Base-by-base conservation (phyloP, 495 filamentous ascomycete genomes). In the Lasiosphaeris hirsuta region DNA sequence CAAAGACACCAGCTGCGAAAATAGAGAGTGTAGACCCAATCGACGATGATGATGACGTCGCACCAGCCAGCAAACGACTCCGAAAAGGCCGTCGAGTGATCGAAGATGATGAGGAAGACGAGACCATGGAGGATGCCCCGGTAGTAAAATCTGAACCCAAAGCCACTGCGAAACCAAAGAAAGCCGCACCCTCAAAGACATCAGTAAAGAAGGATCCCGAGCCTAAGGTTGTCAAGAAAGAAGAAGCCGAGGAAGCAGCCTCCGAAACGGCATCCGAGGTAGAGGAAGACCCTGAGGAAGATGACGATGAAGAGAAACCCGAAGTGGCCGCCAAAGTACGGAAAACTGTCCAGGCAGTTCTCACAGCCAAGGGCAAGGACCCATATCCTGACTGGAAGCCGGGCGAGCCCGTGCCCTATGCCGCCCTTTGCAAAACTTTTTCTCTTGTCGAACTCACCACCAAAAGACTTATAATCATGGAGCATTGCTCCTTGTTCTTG, bases 341-440 rank as follows among this genome's bases (percentile, higher is more conserved):
- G 34, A 83, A 93, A 64, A 89, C 89, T 63, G 81, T 94, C n/a
- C 93, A 97, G 63, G 84, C 85, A 3, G 87, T 85, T 4, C 71
- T 97, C 44, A 81, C 78, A 17, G 80, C 74, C 51, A 75, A 75
- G 30, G 72, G 72, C 10, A 88, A 90, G 58, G 89, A 96, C 69
- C 88, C 89, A 43, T 97, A 92, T 73, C 91, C 92, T 5, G 93
- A 98, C 70, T 98, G 94, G 94, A 86, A 90, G 66, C 71, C 86
- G 15, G 92, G 91, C 35, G 83, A 89, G 41, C 90, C 92, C 30
- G 90, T 96, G 0, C 94, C 94, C 10, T 98, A 97, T 62, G 95
- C 92, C 30, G 94, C 95, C 37, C 80, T 98, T 18, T 97, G 94
- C 67, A 90, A 84, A 7, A 97, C 94, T 0, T 97, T 98, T 68